Percentiles rank a stretch among this genome's conserved stretches.
Conservation (phyloP, 495 filamentous ascomycete genomes). For the Aspergillus incahuasiensis region DNA sequence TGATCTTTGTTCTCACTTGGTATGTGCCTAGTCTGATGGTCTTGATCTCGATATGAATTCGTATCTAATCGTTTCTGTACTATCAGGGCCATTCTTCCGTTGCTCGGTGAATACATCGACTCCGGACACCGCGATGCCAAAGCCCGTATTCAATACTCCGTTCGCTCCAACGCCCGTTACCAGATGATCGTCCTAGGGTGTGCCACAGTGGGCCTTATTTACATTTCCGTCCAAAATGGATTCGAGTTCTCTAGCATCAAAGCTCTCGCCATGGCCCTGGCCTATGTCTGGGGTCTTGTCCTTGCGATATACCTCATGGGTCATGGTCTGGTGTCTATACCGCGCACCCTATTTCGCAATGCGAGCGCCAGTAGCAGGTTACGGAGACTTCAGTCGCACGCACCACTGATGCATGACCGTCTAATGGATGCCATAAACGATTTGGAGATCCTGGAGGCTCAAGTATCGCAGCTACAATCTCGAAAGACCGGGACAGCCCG, state of each 20-base stretch:
- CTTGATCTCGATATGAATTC: not conserved
- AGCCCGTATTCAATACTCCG: conserved; percentile 72
- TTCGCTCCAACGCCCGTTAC: conserved; percentile 82
- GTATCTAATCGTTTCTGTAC: conserved; percentile 6
- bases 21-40: conserved; percentile 29
- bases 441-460: conserved; percentile 74
- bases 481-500: conserved; percentile 79
- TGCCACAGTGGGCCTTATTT: conserved; percentile 68
- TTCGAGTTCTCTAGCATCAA: conserved; percentile 63
- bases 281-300: conserved; percentile 87
- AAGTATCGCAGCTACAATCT: conserved; percentile 70
- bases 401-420: conserved; percentile 78
- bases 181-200: conserved; percentile 73
- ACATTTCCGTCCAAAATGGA: conserved; percentile 76
- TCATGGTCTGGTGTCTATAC: conserved; percentile 88
- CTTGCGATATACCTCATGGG: conserved; percentile 97
- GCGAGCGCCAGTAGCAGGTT: conserved; percentile 68
- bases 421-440: conserved; percentile 79
- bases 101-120: conserved; percentile 89
- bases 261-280: conserved; percentile 82
- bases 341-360: conserved; percentile 70
- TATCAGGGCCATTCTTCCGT: conserved; percentile 79
- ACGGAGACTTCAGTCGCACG: conserved; percentile 68
- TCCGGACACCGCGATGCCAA: conserved; percentile 86
- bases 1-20: conserved; percentile 94